phyloP scores from a whole-genome alignment of 2,329 filamentous ascomycete species.

The Fusarium sp. region DNA sequence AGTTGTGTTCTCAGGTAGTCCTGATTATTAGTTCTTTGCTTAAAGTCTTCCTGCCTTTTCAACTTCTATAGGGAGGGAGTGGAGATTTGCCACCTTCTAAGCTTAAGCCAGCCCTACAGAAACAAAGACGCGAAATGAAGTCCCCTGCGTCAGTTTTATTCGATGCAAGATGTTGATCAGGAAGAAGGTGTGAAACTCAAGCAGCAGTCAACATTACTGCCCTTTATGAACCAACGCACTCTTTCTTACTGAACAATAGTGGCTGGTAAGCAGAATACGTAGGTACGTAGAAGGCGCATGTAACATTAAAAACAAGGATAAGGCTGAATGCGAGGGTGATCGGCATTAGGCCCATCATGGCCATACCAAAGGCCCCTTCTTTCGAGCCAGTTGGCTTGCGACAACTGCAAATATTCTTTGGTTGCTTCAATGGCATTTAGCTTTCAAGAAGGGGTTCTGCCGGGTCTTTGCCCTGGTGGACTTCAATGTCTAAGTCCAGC shows the following conservation, averaged over 20 bases:
- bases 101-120: constrained; percentile 4
- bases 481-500: constrained; percentile 1
- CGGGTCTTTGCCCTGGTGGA: constrained; percentile 9
- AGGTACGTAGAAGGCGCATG: neutral
- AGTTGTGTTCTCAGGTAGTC: too few species aligned
- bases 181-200: neutral
- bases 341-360: constrained; percentile 1
- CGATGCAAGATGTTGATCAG: too few species aligned
- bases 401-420: neutral
- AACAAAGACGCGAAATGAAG: too few species aligned
- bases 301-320: constrained; percentile 14
- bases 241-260: neutral
- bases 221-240: neutral
- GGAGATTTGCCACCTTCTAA: neutral
- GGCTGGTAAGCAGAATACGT: constrained; percentile 1
- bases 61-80: neutral
- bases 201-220: neutral
- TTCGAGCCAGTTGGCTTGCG: neutral
- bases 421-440: neutral
- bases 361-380: neutral
- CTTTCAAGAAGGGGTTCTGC: constrained; percentile 10
- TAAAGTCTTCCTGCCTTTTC: too few species aligned
- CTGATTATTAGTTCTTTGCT: too few species aligned
- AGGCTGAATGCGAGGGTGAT: constrained; percentile 9
- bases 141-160: too few species aligned